Base-by-base conservation (phyloP, 768 basidiomycete species). In the Macrolepiota fuliginosa region DNA sequence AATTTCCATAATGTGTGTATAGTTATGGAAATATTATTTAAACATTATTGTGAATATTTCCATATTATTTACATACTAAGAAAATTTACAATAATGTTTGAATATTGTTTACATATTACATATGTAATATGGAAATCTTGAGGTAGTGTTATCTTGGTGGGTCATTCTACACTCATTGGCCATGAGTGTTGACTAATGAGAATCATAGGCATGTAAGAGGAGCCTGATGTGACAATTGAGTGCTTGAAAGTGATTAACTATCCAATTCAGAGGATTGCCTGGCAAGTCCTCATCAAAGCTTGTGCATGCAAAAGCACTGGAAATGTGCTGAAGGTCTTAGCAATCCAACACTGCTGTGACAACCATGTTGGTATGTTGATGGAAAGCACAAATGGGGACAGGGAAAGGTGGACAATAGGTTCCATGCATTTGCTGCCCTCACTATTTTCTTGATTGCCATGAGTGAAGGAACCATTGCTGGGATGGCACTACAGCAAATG, bases 391-490 rank as follows among this genome's bases (percentile, higher is more conserved):
- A 76, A 77, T 54, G 78, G 84, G 19, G 79, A 83, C 22, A 76
- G 82, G 56, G 74, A 81, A 86, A 88, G 69, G 81, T 86, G 63
- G 86, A 92, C 63, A 91, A 94, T 66, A 88, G 88, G 27, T 93
- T 92, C 81, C 92, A 98, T 72, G 85, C 93, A 0, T 91, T 98
- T 64, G 92, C 96, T 13, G 94, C 96, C 32, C 80, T 98, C 60
- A 97, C 94, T 27, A 92, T 99, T 67, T 89, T 96, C 0, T 74
- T 98, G 61, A 91, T 98, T 46, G 89, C 97, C 3, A 98, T 98
- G 95, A 96, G 97, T 19, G 97, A 99, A 76, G 96, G 98, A 24
- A 88, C 98, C 52, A 97, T 96, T 52, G 88, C 95, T 1, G 94
- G 98, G 73, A 98, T 99, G 97, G 89, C 92, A 17, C 76, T 98